These are phyloP conservation scores for Uromyces viciae-fabae DNA, from an alignment of 1,284 basidiomycete species.

Conservation along the genomic window DNA sequence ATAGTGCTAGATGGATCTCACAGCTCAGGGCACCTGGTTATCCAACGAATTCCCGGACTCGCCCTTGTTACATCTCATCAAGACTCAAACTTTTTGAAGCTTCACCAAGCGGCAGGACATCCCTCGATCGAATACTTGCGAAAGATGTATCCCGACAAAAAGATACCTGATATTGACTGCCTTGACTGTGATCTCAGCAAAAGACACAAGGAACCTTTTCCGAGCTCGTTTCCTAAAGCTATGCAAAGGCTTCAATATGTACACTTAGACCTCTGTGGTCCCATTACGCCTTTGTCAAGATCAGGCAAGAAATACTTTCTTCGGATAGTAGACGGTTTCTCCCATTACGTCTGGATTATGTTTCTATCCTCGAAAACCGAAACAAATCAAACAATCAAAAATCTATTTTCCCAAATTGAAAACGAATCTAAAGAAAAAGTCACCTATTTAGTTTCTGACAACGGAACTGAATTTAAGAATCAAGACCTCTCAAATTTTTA, in stretches of 20 bases:
- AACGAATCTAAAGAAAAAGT: background rate
- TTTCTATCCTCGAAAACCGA: background rate
- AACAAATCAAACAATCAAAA: background rate
- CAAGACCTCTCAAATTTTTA: background rate
- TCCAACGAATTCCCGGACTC: too few species aligned
- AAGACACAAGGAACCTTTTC: background rate
- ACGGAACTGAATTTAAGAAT: background rate
- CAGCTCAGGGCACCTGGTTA: background rate
- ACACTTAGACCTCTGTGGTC: slow-evolving; percentile 5
- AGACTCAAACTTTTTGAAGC: background rate
- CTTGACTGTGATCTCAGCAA: background rate
- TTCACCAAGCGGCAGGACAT: background rate
- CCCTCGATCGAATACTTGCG: background rate
- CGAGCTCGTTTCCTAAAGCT: background rate
- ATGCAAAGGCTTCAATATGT: background rate
- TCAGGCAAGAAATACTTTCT: background rate
- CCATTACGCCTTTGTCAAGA: background rate
- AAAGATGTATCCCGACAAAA: background rate
- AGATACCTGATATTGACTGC: background rate
- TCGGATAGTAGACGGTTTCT: background rate
- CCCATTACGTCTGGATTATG: background rate
- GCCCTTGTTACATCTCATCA: background rate
- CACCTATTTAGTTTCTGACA: background rate
- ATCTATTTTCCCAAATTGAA: background rate
- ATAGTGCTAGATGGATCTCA: background rate